Evolutionary conservation across 2,329 filamentous ascomycete species (phyloP).

Genomic region (Leptographium radiaticola): DNA sequence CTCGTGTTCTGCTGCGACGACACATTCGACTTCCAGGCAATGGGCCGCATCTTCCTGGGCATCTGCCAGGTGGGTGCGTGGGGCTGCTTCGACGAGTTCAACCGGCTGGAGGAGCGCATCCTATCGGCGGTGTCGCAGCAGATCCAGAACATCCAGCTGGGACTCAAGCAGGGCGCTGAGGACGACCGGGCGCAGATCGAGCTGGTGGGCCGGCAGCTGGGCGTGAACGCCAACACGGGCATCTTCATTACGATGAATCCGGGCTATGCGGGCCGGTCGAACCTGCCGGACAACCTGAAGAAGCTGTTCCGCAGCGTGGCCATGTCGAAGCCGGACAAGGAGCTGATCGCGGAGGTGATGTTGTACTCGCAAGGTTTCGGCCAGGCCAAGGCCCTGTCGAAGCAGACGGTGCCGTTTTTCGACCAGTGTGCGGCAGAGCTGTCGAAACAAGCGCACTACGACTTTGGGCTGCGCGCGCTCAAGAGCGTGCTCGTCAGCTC

Average conservation of each 20-base stretch:
- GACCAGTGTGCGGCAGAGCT: slow-evolving; percentile 71
- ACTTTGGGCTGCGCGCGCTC: slow-evolving; percentile 92
- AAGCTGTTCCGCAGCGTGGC: slow-evolving; percentile 98
- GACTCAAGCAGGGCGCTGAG: slow-evolving; percentile 70
- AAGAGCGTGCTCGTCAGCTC: slow-evolving; percentile 99
- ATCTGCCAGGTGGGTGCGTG: slow-evolving; percentile 98
- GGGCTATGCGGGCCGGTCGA: slow-evolving; percentile 94
- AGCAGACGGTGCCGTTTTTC: slow-evolving; percentile 96
- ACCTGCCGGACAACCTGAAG: slow-evolving; percentile 97
- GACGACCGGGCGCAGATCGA: slow-evolving; percentile 68
- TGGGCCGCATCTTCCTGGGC: slow-evolving; percentile 98
- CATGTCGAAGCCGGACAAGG: slow-evolving; percentile 99
- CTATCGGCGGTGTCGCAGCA: slow-evolving; percentile 97
- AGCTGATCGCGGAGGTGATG: slow-evolving; percentile 99
- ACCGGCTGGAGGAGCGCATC: slow-evolving; percentile 94
- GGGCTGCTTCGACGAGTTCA: slow-evolving; percentile 99
- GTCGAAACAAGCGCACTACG: slow-evolving; percentile 96
- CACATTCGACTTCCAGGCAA: slow-evolving; percentile 98
- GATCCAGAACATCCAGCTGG: slow-evolving; percentile 97
- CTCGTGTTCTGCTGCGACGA: slow-evolving; percentile 99
- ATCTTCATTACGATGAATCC: slow-evolving; percentile 99
- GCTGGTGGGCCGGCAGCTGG: slow-evolving; percentile 78
- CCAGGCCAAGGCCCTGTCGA: slow-evolving; percentile 84
- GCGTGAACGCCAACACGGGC: slow-evolving; percentile 84
- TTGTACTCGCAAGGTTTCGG: slow-evolving; percentile 98